Base-by-base conservation (phyloP, 352 stramenopile genomes). In the Globisporangium emineosum region DNA sequence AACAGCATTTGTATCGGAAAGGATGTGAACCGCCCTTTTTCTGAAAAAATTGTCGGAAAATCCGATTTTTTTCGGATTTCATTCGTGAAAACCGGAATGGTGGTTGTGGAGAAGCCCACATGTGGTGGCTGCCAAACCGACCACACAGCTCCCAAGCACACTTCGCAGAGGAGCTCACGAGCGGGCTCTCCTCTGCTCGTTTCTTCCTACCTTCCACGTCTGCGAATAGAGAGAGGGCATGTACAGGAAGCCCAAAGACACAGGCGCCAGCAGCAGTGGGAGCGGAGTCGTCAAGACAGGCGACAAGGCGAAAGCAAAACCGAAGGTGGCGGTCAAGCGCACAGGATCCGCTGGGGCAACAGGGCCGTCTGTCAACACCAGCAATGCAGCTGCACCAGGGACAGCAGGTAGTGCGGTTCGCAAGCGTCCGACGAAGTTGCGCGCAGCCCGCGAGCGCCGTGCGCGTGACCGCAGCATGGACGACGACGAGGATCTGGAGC, bases 401-500 rank as follows among this genome's bases (percentile, higher is more conserved):
- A 4, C 50, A 2, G 21, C 35, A 25, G 32, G 25, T 15, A 30
- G 21, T 23, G 30, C 13, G 33, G 8, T 40, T 40, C 62, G 66
- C 49, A 66, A 71, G 29, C 40, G 64, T 50, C 56, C 71, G 37
- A 86, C 78, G 40, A 91, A 91, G 63, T 72, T 90, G 23, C 77
- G 79, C 54, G 80, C 79, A 6, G 77, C 72, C 29, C 83, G 83
- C 51, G 77, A 84, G 45, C 83, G 80, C 52, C 79, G 82, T 17
- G 75, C 82, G 64, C 82, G 78, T 13, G 73, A 88, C 60, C 79
- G 71, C 35, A 88, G 72, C 51, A 65, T 82, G 52, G 76, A 86
- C 56, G 77, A 78, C 23, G 78, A 71, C 51, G 72, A 86, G 25
- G 80, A 91, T 47, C 70, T 91, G 30, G 76, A 89, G 64, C 68